Conservation (phyloP, 768 basidiomycete species). For the Amanita thiersii region DNA sequence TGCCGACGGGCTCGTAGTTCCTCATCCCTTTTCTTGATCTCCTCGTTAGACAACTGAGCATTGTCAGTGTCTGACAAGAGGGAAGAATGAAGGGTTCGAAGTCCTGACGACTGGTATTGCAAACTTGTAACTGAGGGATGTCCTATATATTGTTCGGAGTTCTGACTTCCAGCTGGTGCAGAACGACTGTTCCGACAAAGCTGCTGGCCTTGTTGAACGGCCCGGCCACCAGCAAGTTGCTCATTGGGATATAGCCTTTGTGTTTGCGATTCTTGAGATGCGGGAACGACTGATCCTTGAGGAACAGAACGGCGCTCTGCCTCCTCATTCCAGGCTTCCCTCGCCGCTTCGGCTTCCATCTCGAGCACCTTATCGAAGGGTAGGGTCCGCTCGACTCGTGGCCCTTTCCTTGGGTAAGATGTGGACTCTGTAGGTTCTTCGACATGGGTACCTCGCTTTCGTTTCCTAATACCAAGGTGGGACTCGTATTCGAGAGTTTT, state of each 20-base stretch:
- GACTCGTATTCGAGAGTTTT: neutral
- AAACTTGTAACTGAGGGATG: too few relatives aligned
- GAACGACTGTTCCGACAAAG: too few relatives aligned
- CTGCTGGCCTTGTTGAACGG: too few relatives aligned
- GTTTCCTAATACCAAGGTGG: neutral
- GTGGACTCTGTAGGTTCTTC: neutral
- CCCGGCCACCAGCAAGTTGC: too few relatives aligned
- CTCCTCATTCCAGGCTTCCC: conserved; percentile 7
- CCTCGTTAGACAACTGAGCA: neutral
- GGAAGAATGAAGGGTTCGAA: too few relatives aligned
- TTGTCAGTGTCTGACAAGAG: too few relatives aligned
- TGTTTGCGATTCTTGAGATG: neutral
- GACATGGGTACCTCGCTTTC: neutral
- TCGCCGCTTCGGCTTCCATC: conserved; percentile 5
- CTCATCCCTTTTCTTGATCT: neutral
- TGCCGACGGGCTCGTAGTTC: conserved; percentile 1
- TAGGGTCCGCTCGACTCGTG: neutral
- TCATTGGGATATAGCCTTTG: too few relatives aligned
- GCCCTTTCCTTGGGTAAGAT: neutral
- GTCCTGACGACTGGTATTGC: too few relatives aligned
- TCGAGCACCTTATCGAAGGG: neutral
- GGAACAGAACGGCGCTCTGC: conserved; percentile 6
- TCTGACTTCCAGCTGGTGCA: too few relatives aligned
- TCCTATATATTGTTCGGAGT: too few relatives aligned
- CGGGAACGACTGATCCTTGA: neutral